Conservation (phyloP, 148 eudicot species). For the Silene latifolia region DNA sequence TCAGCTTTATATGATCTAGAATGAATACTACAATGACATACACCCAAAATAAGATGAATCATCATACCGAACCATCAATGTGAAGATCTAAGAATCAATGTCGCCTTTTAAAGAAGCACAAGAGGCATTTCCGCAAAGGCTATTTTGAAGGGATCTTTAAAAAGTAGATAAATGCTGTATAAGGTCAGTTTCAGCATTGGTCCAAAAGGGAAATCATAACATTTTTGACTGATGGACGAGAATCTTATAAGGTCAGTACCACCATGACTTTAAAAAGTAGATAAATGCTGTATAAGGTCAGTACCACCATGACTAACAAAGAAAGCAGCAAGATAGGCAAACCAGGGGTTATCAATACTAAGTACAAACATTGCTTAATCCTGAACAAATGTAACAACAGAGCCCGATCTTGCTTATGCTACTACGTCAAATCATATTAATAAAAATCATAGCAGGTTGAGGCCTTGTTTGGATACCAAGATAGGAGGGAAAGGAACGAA, state of each 20-base stretch:
- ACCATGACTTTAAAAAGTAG: too few species aligned
- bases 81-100: conserved; percentile 10
- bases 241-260: too few species aligned
- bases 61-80: neutral
- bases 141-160: neutral
- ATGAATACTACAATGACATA: neutral
- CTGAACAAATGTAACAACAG: neutral
- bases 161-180: conserved; percentile 7
- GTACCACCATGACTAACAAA: conserved; percentile 12
- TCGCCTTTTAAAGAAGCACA: conserved; percentile 7
- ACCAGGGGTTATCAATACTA: neutral
- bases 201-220: neutral
- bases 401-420: neutral
- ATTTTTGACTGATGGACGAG: conserved; percentile 11
- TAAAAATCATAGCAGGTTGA: neutral
- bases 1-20: conserved; percentile 6
- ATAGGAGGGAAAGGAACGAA: too few species aligned
- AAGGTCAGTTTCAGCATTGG: conserved; percentile 10
- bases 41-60: neutral
- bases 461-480: too few species aligned
- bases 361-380: neutral
- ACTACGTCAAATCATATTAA: neutral
- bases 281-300: too few species aligned
- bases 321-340: neutral
- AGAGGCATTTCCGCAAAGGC: conserved; percentile 6